Conservation (phyloP, 2,329 filamentous ascomycete genomes). For the Colletotrichum chlorophyti region DNA sequence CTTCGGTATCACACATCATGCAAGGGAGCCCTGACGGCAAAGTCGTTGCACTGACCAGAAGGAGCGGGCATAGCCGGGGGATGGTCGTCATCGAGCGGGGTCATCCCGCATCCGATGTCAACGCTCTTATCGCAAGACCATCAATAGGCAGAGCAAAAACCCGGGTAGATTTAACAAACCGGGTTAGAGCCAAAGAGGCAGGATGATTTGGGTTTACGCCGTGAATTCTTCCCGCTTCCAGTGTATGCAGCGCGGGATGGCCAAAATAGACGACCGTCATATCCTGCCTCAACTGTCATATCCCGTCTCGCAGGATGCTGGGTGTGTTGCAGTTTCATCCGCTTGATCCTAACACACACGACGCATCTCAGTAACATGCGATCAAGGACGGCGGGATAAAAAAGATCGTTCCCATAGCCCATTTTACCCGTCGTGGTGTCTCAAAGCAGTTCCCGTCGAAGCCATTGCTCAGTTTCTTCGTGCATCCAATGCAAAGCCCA, state of each 20-base stretch:
- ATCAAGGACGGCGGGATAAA: no score
- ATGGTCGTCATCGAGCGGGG: conserved; percentile 26
- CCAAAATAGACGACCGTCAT: no score
- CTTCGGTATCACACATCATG: conserved; percentile 1
- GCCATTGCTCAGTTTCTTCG: neutral
- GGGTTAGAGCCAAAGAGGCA: conserved; percentile 13
- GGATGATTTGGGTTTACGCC: neutral
- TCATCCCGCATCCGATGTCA: conserved; percentile 6
- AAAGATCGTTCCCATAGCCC: no score
- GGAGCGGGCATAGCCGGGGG: conserved; percentile 6
- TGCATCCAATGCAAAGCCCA: neutral
- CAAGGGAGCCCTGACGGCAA: conserved; percentile 10
- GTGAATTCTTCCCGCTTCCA: conserved; percentile 20
- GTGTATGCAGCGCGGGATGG: neutral
- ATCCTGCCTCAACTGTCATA: no score
- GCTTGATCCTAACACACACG: no score
- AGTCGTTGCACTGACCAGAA: neutral
- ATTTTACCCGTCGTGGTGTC: no score
- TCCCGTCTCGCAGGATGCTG: no score
- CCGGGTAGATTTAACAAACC: conserved; percentile 22
- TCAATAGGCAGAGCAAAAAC: neutral
- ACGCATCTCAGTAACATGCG: no score
- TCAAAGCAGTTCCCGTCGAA: no score
- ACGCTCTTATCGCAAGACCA: conserved; percentile 16
- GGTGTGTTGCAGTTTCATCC: no score